These are phyloP conservation scores for Epichloe uncinata DNA, from an alignment of 2,329 filamentous ascomycete species.

Conservation along the genomic window DNA sequence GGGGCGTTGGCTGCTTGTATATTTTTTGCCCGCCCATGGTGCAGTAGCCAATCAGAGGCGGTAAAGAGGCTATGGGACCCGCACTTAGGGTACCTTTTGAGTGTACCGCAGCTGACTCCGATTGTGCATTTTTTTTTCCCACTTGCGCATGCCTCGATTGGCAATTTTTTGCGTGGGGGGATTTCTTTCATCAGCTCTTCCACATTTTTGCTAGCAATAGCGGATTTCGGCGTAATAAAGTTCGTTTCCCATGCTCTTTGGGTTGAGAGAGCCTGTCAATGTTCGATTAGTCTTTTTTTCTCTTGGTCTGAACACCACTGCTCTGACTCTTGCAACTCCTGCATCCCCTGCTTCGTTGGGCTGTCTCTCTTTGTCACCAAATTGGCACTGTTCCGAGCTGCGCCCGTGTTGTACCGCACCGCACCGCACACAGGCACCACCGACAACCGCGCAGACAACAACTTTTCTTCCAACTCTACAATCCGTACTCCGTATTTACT, in stretches of 20 bases:
- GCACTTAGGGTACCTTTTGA: constrained; percentile 13
- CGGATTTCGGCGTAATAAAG: no score
- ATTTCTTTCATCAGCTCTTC: neutral
- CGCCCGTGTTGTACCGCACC: neutral
- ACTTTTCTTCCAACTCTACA: neutral
- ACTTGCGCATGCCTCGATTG: neutral
- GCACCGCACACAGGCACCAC: neutral
- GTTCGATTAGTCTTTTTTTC: neutral
- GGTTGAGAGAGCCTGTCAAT: neutral
- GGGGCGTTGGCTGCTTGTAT: constrained; percentile 24
- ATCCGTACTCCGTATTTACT: no score
- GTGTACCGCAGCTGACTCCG: constrained; percentile 2
- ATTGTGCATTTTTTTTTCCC: constrained; percentile 1
- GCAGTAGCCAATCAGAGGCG: constrained; percentile 10
- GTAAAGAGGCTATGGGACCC: constrained; percentile 5
- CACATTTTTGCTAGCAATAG: no score
- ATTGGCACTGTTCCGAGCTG: no score
- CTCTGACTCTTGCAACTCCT: no score
- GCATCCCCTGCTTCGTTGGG: no score
- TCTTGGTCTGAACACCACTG: neutral
- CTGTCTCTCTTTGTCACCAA: no score
- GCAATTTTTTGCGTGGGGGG: neutral
- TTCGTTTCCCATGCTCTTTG: no score
- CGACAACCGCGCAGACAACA: no score
- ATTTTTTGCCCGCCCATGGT: constrained; percentile 15